phyloP scores from a whole-genome alignment of 116 monocot species.

The Zostera marina region DNA sequence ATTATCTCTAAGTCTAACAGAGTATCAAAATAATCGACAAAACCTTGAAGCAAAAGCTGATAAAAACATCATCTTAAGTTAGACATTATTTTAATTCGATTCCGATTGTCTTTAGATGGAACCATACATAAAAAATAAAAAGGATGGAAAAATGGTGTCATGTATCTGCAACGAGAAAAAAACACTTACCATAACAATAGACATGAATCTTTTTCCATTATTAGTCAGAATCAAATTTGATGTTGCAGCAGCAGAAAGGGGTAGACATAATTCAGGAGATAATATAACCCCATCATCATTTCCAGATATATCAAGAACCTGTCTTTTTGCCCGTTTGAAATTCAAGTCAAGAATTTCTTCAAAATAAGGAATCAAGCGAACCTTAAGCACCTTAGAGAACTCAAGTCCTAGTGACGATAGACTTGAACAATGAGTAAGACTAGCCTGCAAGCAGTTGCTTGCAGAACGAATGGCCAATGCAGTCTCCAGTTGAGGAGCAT shows the following conservation, averaged over 20 bases:
- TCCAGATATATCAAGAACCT: conserved; percentile 45
- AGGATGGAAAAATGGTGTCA: neutral
- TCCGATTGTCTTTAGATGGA: neutral
- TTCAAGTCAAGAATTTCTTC: conserved; percentile 92
- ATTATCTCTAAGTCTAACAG: no score
- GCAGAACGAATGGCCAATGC: conserved; percentile 59
- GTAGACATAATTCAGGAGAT: conserved; percentile 25
- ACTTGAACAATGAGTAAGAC: conserved; percentile 55
- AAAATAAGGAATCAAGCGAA: conserved; percentile 65
- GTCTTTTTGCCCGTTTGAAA: conserved; percentile 67
- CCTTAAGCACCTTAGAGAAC: conserved; percentile 77
- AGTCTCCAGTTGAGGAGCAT: conserved; percentile 48
- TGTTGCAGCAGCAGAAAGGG: conserved; percentile 27
- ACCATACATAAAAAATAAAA: neutral
- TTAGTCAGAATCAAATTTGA: conserved; percentile 47
- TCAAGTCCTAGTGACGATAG: conserved; percentile 64
- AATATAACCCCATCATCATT: conserved; percentile 28
- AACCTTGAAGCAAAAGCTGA: no score
- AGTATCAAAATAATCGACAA: no score
- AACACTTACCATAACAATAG: conserved; percentile 54
- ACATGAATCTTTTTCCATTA: conserved; percentile 74
- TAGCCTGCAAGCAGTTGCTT: conserved; percentile 65
- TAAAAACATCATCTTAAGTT: no score
- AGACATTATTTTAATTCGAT: neutral
- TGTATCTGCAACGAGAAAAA: neutral